A percentile compares a stretch with the other conserved stretches of the same genome.
Conservation (phyloP, 2,329 filamentous ascomycete genomes). For the Penicillium hordei region DNA sequence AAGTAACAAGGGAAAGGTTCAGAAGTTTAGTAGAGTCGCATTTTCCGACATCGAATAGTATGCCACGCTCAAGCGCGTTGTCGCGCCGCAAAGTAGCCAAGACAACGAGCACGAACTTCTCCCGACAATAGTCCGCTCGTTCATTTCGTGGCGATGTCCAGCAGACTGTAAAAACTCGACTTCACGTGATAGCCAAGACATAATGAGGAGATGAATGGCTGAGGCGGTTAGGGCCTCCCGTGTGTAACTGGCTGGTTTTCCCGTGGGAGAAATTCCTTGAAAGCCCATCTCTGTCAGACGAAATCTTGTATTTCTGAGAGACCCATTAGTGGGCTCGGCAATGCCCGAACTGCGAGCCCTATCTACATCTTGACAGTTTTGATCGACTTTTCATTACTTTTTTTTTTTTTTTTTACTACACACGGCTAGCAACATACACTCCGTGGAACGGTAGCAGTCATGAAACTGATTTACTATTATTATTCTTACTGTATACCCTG, state of each 20-base stretch:
- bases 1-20: not conserved
- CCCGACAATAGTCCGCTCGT: conserved; percentile 2
- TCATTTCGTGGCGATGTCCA: not conserved
- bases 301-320: conserved; percentile 1
- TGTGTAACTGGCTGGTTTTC: conserved; percentile 3
- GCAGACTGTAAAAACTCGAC: not conserved
- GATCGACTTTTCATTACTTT: not conserved
- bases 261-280: not conserved
- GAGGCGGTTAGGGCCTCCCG: not conserved
- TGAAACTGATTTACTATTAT: not conserved
- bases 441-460: not conserved
- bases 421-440: too few species aligned
- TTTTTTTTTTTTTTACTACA: not conserved
- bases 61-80: not conserved
- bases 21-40: not conserved
- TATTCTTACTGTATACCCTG: not conserved
- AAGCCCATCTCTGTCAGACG: not conserved
- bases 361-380: not conserved
- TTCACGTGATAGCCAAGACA: not conserved
- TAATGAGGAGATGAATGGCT: conserved; percentile 1
- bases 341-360: not conserved
- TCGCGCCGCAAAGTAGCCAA: not conserved
- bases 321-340: not conserved
- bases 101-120: not conserved
- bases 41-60: not conserved